Evolutionary conservation across 441 rosid genomes (phyloP), one percentile per base, ranked within the genome.

Genomic region (Cnidoscolus chayamansa): DNA sequence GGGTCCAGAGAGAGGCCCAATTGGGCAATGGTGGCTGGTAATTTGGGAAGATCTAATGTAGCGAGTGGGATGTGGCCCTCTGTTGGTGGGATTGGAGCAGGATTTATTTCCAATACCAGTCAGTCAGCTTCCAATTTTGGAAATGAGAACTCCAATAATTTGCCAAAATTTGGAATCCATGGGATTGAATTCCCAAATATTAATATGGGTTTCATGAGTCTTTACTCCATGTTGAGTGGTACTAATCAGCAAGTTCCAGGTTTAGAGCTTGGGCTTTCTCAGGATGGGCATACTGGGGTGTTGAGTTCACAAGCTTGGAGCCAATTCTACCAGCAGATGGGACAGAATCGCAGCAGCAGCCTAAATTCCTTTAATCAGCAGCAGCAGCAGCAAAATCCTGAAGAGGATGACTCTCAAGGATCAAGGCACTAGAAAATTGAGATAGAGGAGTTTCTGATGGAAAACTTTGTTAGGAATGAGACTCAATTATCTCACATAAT

Each of bases 211-310:
- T 86, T 80, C 65, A 87, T 89, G 94, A 85, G 89, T 78, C 89
- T 91, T 80, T 81, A 88, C 72, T 82, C 93, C 9, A 89, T 94
- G 72, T 81, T 94, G 71, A 81, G 86, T 67, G 83, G 85, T 53
- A 67, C 70, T 59, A 83, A 57, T 67, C 88, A 77, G 78, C 92
- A 84, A 67, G 57, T 86, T 72, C 96, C 97, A 78, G 98, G 97
- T 0, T 88, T 94, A 82, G 98, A 94, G 76, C 89, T 94, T 73
- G 98, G 98, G 0, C 84, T 94, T 81, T 89, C 98, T 70, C 98
- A 91, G 37, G 97, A 90, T 76, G 93, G 90, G 20, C 84, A 84
- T 80, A 73, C 80, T 63, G 94, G 93, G 58, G 82, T 83, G 60
- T 63, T 88, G 76, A 91, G 87, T 77, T 80, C 90, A 49, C 85